phyloP scores from a whole-genome alignment of 805 yeast species.

The Myxozyma nipponensis region DNA sequence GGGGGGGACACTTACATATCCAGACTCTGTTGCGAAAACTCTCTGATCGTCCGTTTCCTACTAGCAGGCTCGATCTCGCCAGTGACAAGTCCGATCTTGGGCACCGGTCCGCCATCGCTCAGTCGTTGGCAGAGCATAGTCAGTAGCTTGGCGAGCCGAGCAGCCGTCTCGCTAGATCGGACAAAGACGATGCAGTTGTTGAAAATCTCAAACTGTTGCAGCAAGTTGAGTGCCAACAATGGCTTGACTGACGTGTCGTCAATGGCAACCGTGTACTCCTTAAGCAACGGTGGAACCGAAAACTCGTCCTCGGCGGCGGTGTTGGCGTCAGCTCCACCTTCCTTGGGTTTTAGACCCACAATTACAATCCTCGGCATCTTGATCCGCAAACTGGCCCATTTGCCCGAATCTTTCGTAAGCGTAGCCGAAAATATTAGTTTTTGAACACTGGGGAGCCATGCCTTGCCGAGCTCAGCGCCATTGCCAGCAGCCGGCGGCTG shows the following conservation, averaged over 20 bases:
- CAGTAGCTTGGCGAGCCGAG: slow-evolving; percentile 68
- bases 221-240: slow-evolving; percentile 57
- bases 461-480: not conserved
- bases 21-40: slow-evolving; percentile 54
- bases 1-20: slow-evolving; percentile 41
- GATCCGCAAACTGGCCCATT: slow-evolving; percentile 66
- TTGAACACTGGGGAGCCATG: slow-evolving; percentile 37
- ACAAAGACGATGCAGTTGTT: slow-evolving; percentile 57
- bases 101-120: slow-evolving; percentile 9
- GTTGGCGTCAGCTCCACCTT: slow-evolving; percentile 8
- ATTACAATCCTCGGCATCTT: slow-evolving; percentile 68
- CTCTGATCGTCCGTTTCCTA: slow-evolving; percentile 55
- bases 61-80: slow-evolving; percentile 42
- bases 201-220: slow-evolving; percentile 38
- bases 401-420: slow-evolving; percentile 87
- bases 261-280: slow-evolving; percentile 37
- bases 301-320: slow-evolving; percentile 33
- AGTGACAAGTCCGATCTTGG: slow-evolving; percentile 34
- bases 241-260: slow-evolving; percentile 56
- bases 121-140: slow-evolving; percentile 39
- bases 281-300: slow-evolving; percentile 38
- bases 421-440: slow-evolving; percentile 89
- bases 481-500: slow-evolving; percentile 6
- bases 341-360: slow-evolving; percentile 50
- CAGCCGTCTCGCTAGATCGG: slow-evolving; percentile 78